phyloP scores from a whole-genome alignment of 352 stramenopile genomes.

The Halophytophthora batemanensis region DNA sequence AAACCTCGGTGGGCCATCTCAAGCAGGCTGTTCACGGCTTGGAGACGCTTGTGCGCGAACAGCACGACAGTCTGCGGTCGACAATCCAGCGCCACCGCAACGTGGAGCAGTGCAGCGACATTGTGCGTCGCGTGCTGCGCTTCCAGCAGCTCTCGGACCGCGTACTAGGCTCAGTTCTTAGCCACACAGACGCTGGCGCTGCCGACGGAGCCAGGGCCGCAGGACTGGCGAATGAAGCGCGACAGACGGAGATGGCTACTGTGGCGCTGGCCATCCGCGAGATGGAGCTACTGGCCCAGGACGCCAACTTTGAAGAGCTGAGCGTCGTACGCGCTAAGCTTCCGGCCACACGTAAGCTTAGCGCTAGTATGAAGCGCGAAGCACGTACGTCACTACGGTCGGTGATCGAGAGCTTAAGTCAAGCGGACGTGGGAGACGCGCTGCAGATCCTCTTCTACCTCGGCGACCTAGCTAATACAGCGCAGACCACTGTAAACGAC shows the following conservation, averaged over 20 bases:
- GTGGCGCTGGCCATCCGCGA: constrained; percentile 71
- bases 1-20: constrained; percentile 60
- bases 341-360: constrained; percentile 44
- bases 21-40: constrained; percentile 63
- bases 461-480: constrained; percentile 51
- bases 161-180: constrained; percentile 39
- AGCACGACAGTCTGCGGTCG: constrained; percentile 54
- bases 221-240: constrained; percentile 11
- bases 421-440: constrained; percentile 67
- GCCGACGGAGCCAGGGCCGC: constrained; percentile 8
- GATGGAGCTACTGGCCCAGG: constrained; percentile 53
- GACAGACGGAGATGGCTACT: constrained; percentile 49
- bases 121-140: constrained; percentile 68
- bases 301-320: constrained; percentile 62
- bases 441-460: constrained; percentile 83
- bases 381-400: constrained; percentile 44
- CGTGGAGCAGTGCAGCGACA: constrained; percentile 68
- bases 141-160: constrained; percentile 74
- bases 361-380: constrained; percentile 46
- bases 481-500: constrained; percentile 76
- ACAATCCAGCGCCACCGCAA: constrained; percentile 78
- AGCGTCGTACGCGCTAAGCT: constrained; percentile 59
- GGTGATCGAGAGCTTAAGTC: constrained; percentile 55
- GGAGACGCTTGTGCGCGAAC: constrained; percentile 46
- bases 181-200: constrained; percentile 10